Evolutionary conservation across 495 filamentous ascomycete species (phyloP), one percentile per base, ranked within the genome.

Genomic region (Thozetella sp.): DNA sequence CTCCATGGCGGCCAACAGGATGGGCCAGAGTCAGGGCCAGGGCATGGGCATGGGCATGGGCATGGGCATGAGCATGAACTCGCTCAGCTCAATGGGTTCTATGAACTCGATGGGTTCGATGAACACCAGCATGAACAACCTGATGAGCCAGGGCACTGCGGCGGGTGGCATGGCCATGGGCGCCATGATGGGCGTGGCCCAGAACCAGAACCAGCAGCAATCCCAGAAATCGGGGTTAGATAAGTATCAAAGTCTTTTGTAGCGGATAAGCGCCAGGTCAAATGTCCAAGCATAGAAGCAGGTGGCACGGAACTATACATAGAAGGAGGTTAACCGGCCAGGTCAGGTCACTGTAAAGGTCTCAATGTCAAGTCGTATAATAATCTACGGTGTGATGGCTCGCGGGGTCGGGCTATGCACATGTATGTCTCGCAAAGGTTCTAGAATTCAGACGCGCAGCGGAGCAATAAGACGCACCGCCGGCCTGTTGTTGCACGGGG

Each of bases 231-330:
- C 71, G 24, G 90, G 90, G 9, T 74, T 96, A 67, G 91, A 92
- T 71, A 89, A 88, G 65, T 96, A 91, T 65, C 88, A 92, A 65
- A 95, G 92, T 71, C 76, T 96, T 63, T 67, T 96, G 58, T 96
- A 69, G 73, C 25, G 37, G 12, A 48, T 3, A 48, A 19, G 43
- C n/a, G n/a, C n/a, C n/a, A 48, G 4, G n/a, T 13, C 43, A 48
- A 13, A 20, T n/a, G 10, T 20, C 9, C 12, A 48, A 13, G n/a
- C 20, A 48, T 10, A 48, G 9, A n/a, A 10, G n/a, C 4, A 4
- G 43, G 43, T 20, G 43, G 43, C 43, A 48, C n/a, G n/a, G n/a
- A n/a, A n/a, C n/a, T n/a, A n/a, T n/a, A n/a, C n/a, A n/a, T n/a
- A n/a, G n/a, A n/a, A n/a, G n/a, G n/a, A n/a, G n/a, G n/a, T n/a